These are phyloP conservation scores for Collybia mongolica DNA, from an alignment of 768 basidiomycete species.

Conservation along the genomic window DNA sequence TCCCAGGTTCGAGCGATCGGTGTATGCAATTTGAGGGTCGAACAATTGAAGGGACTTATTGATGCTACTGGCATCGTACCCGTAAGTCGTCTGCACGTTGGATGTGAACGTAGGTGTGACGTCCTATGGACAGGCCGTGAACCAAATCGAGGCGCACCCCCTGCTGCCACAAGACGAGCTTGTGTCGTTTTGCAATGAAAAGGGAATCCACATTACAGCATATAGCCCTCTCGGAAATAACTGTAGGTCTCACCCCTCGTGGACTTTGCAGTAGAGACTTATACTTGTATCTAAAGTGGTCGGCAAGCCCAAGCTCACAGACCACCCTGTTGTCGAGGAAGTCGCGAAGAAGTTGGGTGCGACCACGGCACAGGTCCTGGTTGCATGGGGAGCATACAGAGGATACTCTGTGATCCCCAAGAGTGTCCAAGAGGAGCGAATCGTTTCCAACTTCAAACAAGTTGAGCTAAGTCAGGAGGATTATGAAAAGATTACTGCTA, in stretches of 20 bases:
- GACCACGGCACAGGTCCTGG: slow-evolving; percentile 76
- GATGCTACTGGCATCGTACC: slow-evolving; percentile 73
- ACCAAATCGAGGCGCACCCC: slow-evolving; percentile 87
- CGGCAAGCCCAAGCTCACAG: slow-evolving; percentile 65
- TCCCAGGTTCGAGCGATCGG: slow-evolving; percentile 65
- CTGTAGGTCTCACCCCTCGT: slow-evolving; percentile 38
- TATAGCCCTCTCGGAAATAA: slow-evolving; percentile 82
- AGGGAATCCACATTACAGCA: slow-evolving; percentile 67
- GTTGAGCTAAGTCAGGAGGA: slow-evolving; percentile 66
- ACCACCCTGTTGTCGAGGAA: slow-evolving; percentile 57
- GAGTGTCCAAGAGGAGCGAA: slow-evolving; percentile 69
- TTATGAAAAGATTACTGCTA: slow-evolving; percentile 53
- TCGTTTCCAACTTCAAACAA: slow-evolving; percentile 77
- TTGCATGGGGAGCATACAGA: slow-evolving; percentile 77
- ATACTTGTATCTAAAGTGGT: slow-evolving; percentile 35
- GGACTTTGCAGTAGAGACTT: background rate
- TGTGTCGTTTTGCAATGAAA: slow-evolving; percentile 62
- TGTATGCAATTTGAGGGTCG: slow-evolving; percentile 79
- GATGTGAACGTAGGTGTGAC: background rate
- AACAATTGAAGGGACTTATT: slow-evolving; percentile 65
- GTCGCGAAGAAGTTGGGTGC: slow-evolving; percentile 64
- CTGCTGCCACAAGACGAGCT: slow-evolving; percentile 75
- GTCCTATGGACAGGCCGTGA: slow-evolving; percentile 41
- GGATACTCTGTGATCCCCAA: slow-evolving; percentile 87
- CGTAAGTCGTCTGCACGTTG: slow-evolving; percentile 29